Evolutionary conservation across 2,329 filamentous ascomycete species (phyloP).

Genomic region (Fusarium duplospermum): DNA sequence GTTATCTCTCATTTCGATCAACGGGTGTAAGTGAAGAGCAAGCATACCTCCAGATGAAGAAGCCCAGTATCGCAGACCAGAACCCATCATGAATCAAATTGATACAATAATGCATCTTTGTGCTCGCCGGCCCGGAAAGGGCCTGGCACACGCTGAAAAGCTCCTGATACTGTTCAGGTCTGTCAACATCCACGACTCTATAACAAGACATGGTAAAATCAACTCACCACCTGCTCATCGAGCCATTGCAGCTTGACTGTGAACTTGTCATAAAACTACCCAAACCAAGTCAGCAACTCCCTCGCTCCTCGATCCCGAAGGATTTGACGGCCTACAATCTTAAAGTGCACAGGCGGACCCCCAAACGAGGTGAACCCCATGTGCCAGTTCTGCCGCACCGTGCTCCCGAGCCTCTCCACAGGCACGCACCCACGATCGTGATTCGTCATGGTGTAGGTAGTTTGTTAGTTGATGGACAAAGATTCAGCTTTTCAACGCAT

Average conservation of each 20-base stretch:
- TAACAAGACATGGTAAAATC: accelerated
- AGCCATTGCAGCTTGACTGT: slow-evolving; percentile 72
- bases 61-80: slow-evolving; percentile 66
- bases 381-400: slow-evolving; percentile 60
- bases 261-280: slow-evolving; percentile 57
- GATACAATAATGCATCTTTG: slow-evolving; percentile 78
- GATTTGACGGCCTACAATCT: slow-evolving; percentile 8
- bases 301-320: background rate
- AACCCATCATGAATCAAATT: slow-evolving; percentile 72
- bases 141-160: slow-evolving; percentile 77
- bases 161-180: slow-evolving; percentile 70
- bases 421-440: slow-evolving; percentile 13
- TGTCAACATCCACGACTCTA: background rate
- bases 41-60: slow-evolving; percentile 71
- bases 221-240: slow-evolving; percentile 71
- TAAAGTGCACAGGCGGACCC: slow-evolving; percentile 31
- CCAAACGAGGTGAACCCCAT: slow-evolving; percentile 27
- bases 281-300: background rate
- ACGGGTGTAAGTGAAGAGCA: no score
- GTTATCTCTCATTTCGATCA: background rate
- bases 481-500: background rate
- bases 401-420: slow-evolving; percentile 13
- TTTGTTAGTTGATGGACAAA: background rate
- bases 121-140: slow-evolving; percentile 74
- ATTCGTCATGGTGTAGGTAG: background rate